phyloP scores from a whole-genome alignment of 805 yeast species.

The Metschnikowia colocasiae region DNA sequence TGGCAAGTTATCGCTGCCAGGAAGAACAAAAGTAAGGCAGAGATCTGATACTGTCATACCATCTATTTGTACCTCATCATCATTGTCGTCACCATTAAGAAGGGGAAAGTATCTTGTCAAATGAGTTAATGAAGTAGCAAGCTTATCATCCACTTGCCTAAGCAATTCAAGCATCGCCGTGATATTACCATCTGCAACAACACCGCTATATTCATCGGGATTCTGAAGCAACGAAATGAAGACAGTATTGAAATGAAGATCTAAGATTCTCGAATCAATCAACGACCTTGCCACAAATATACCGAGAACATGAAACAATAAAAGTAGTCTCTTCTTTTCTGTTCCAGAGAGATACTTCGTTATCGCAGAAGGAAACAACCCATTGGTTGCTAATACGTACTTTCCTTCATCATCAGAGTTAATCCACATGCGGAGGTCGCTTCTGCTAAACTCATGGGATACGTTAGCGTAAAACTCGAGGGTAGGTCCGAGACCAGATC shows the following conservation, averaged over 20 bases:
- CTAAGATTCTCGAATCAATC: constrained; percentile 83
- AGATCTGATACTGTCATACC: constrained; percentile 50
- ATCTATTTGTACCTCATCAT: constrained; percentile 23
- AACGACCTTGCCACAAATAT: constrained; percentile 82
- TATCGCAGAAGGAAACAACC: constrained; percentile 75
- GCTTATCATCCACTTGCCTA: constrained; percentile 49
- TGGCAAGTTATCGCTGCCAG: constrained; percentile 66
- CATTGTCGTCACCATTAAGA: constrained; percentile 11
- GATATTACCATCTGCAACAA: constrained; percentile 2
- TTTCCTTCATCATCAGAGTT: constrained; percentile 25
- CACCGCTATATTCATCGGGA: constrained; percentile 6
- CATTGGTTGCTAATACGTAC: constrained; percentile 43
- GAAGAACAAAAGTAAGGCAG: constrained; percentile 64
- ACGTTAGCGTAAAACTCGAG: constrained; percentile 84
- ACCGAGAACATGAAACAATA: constrained; percentile 67
- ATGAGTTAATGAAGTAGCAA: constrained; percentile 56
- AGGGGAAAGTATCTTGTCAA: constrained; percentile 42
- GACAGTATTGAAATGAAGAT: constrained; percentile 67
- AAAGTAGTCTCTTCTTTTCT: constrained; percentile 39
- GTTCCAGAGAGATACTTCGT: constrained; percentile 26
- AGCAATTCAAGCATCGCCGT: constrained; percentile 24
- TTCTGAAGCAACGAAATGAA: constrained; percentile 61
- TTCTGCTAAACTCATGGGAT: constrained; percentile 66
- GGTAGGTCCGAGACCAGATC: constrained; percentile 97
- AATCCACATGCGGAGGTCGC: constrained; percentile 68